phyloP scores from a whole-genome alignment of 345 rosid genomes.

The Eucalyptus viminalis region DNA sequence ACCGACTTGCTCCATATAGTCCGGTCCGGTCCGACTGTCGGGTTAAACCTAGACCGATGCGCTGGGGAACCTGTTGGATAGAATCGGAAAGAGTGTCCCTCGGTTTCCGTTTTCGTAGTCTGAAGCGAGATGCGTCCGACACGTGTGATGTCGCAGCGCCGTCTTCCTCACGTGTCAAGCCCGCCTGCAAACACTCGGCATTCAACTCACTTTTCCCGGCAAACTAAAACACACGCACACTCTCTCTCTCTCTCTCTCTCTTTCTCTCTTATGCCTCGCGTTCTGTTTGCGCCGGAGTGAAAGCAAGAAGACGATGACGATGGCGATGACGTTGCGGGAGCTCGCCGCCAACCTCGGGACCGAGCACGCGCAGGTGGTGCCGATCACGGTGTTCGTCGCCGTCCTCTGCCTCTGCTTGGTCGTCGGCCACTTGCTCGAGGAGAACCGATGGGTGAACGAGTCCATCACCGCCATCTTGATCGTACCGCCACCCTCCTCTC shows the following conservation, averaged over 20 bases:
- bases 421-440: conserved; percentile 81
- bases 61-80: background rate
- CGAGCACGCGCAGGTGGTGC: conserved; percentile 51
- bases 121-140: background rate
- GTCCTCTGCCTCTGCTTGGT: conserved; percentile 67
- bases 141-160: background rate
- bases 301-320: background rate
- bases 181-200: background rate
- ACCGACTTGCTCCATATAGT: background rate
- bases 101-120: background rate
- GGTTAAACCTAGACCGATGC: background rate
- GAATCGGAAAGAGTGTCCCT: background rate
- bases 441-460: conserved; percentile 83
- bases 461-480: conserved; percentile 80
- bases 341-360: background rate
- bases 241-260: background rate
- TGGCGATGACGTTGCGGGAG: background rate
- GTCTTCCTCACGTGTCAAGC: background rate
- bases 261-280: background rate
- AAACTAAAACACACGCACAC: background rate
- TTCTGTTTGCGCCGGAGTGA: background rate
- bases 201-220: background rate
- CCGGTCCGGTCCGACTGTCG: background rate
- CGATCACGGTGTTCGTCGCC: conserved; percentile 63
- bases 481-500: conserved; percentile 10